Evolutionary conservation across 1,284 basidiomycete genomes (phyloP).

Genomic region (Fomitopsis betulina): DNA sequence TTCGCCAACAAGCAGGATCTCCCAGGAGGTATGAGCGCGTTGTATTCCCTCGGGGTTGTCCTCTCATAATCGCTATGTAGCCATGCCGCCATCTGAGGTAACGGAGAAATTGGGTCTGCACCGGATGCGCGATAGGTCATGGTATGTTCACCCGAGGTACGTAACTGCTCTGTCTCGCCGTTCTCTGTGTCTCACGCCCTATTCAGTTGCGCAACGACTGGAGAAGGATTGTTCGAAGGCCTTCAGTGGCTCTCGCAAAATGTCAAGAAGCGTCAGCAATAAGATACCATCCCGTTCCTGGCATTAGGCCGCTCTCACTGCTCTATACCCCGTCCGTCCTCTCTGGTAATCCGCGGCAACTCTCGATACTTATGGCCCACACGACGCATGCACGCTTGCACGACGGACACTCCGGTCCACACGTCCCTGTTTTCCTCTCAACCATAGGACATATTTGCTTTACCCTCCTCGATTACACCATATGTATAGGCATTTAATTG

Average conservation of each 20-base stretch:
- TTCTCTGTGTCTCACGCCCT: constrained; percentile 4
- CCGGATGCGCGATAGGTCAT: constrained; percentile 94
- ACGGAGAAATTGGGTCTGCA: constrained; percentile 97
- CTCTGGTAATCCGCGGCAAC: constrained; percentile 20
- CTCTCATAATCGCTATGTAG: constrained; percentile 36
- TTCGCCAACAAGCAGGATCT: constrained; percentile 99
- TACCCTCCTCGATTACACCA: constrained; percentile 25
- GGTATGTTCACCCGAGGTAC: constrained; percentile 98
- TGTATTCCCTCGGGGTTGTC: neutral
- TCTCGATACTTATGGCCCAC: constrained; percentile 29
- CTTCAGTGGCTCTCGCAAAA: constrained; percentile 96
- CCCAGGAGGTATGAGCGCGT: constrained; percentile 72
- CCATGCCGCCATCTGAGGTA: constrained; percentile 98
- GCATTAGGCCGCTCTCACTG: constrained; percentile 13
- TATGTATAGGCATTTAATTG: constrained; percentile 34
- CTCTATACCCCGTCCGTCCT: constrained; percentile 25
- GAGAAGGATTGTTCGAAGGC: constrained; percentile 93
- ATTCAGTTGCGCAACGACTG: constrained; percentile 87
- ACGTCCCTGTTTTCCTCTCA: constrained; percentile 24
- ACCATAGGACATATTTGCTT: constrained; percentile 21
- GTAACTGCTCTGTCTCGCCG: constrained; percentile 17
- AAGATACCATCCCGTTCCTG: constrained; percentile 22
- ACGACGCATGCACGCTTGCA: constrained; percentile 30
- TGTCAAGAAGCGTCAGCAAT: constrained; percentile 85
- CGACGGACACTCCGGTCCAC: constrained; percentile 31